Base-by-base conservation (phyloP, 305 asterid genomes). In the Stenogyne calaminthoides region DNA sequence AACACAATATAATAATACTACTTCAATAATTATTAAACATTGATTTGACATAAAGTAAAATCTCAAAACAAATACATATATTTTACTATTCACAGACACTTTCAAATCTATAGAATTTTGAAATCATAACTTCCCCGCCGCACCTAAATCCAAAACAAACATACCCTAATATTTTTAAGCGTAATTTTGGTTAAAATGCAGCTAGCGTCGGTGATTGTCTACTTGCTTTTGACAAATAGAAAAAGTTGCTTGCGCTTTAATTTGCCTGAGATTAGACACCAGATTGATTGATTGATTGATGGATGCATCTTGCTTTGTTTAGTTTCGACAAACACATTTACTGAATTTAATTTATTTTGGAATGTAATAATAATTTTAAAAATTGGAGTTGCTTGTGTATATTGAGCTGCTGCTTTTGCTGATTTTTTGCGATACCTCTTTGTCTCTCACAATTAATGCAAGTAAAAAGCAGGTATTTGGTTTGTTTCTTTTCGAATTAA, bases 201-300 rank as follows among this genome's bases (percentile, higher is more conserved):
- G 16, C 15, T n/a, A n/a, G n/a, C n/a, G 58, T 51, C 9, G 44
- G 67, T 34, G 18, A 58, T 14, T 6, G 10, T 14, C 11, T 2
- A 5, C 8, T 5, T 67, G 80, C 63, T 66, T 47, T 52, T 52
- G 78, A 71, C 83, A 54, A 16, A 27, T 71, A 34, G 52, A 8
- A 57, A 27, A 0, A 6, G n/a, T 19, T 44, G 76, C 51, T 56
- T 67, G 57, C 14, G 9, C 8, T 11, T 29, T 3, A 3, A 29
- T 29, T 34, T 29, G 69, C 64, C 71, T 49, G 29, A 19, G 69
- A n/a, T 18, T 39, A 4, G 36, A 52, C 29, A 0, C 6, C 55
- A 12, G 67, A 56, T 60, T 73, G 77, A 77, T 77, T 44, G 83
- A 79, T 76, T 46, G 83, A 80, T 77, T 20, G 78, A 72, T 64